Evolutionary conservation across 2,329 filamentous ascomycete genomes (phyloP).

Genomic region (Sordariomycetes sp.): DNA sequence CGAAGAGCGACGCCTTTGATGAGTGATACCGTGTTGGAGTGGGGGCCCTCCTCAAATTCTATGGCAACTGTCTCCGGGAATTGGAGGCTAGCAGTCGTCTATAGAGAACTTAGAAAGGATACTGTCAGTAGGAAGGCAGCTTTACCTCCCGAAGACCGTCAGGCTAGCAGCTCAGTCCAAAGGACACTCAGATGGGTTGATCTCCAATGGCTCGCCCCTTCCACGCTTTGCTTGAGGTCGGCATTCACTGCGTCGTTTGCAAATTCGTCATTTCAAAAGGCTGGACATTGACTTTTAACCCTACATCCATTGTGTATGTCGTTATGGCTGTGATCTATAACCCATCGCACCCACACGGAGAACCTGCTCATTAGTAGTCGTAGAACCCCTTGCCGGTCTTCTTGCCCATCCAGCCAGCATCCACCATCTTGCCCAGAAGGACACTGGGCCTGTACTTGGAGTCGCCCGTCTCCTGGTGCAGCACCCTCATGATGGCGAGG

Average conservation of each 20-base stretch:
- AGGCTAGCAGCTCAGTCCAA: background rate
- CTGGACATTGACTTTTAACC: background rate
- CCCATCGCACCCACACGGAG: background rate
- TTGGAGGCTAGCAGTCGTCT: too few species aligned
- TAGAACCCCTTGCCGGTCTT: constrained; percentile 96
- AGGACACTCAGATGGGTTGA: background rate
- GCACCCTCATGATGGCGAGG: constrained; percentile 89
- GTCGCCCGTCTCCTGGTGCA: constrained; percentile 84
- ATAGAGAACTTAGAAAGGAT: too few species aligned
- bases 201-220: background rate
- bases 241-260: background rate
- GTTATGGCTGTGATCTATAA: background rate
- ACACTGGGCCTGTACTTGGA: constrained; percentile 90
- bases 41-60: background rate
- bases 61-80: background rate
- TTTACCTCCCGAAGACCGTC: background rate
- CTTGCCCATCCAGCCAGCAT: constrained; percentile 95
- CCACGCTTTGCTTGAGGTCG: too few species aligned
- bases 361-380: constrained; percentile 39
- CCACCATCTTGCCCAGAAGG: constrained; percentile 85
- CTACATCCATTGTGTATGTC: background rate
- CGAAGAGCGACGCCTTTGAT: background rate
- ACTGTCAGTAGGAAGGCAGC: background rate
- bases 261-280: background rate
- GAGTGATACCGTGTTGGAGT: background rate